Conservation (phyloP, 352 stramenopile genomes). For the Phytophthora palmivora region DNA sequence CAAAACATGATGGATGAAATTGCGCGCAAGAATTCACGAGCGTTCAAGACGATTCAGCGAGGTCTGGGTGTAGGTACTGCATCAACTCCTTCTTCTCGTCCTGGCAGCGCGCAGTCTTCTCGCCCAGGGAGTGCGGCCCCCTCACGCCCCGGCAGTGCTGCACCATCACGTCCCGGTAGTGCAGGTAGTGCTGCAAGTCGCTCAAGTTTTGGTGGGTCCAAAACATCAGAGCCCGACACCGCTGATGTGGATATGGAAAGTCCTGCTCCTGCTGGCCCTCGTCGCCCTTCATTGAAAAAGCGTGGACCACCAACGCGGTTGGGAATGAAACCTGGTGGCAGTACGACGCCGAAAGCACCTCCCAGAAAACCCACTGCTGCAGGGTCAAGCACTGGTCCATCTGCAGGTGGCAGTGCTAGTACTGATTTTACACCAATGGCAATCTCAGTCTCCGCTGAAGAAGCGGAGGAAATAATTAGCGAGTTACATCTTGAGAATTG, state of each 20-base stretch:
- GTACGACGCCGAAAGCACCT: conserved; percentile 33
- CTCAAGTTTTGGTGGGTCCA: conserved; percentile 27
- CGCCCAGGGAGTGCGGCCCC: conserved; percentile 30
- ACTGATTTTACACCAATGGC: conserved; percentile 72
- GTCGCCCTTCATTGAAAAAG: conserved; percentile 48
- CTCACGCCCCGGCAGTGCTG: conserved; percentile 36
- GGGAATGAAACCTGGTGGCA: conserved; percentile 48
- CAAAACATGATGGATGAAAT: conserved; percentile 72
- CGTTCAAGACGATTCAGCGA: conserved; percentile 73
- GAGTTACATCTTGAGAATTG: conserved; percentile 74
- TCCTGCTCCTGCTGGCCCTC: conserved; percentile 18
- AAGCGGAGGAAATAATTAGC: conserved; percentile 66
- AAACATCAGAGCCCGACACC: conserved; percentile 19
- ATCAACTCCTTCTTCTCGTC: conserved; percentile 41
- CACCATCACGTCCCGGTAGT: conserved; percentile 41
- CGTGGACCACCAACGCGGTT: conserved; percentile 59
- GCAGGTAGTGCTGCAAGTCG: conserved; percentile 35
- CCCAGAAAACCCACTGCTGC: conserved; percentile 38
- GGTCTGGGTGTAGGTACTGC: conserved; percentile 38
- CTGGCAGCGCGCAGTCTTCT: conserved; percentile 40
- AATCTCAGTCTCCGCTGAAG: conserved; percentile 67
- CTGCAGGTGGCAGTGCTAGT: conserved; percentile 28
- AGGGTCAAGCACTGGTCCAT: conserved; percentile 11
- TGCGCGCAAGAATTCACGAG: conserved; percentile 72
- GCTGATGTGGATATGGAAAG: conserved; percentile 44